Percentiles rank a stretch among this genome's conserved stretches.
Conservation (phyloP, 2,329 filamentous ascomycete species). For the Stagonosporopsis rhizophila region DNA sequence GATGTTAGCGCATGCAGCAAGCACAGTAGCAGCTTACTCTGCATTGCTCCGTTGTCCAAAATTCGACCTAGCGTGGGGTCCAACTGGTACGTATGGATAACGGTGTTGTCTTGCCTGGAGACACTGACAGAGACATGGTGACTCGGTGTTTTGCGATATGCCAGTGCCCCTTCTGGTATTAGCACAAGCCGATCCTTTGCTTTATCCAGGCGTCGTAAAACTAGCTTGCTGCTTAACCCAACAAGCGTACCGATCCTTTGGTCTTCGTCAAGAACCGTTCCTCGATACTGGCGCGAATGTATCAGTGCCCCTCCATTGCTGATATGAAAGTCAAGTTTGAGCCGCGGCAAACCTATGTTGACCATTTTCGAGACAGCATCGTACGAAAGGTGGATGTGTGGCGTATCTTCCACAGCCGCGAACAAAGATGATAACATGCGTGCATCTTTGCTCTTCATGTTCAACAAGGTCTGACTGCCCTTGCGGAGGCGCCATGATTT, state of each 20-base stretch:
- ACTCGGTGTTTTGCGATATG: neutral
- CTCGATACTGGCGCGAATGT: slow-evolving; percentile 35
- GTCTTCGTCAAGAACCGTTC: slow-evolving; percentile 34
- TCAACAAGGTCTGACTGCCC: slow-evolving; percentile 7
- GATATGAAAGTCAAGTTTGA: slow-evolving; percentile 24
- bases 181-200: slow-evolving; percentile 45
- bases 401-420: slow-evolving; percentile 22
- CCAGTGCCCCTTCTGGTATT: slow-evolving; percentile 37
- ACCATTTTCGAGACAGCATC: neutral
- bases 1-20: slow-evolving; percentile 65
- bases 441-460: slow-evolving; percentile 19
- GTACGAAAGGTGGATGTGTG: slow-evolving; percentile 15
- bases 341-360: slow-evolving; percentile 26
- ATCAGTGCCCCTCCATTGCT: slow-evolving; percentile 8
- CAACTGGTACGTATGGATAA: slow-evolving; percentile 57
- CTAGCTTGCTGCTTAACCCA: slow-evolving; percentile 36
- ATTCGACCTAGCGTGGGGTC: slow-evolving; percentile 60
- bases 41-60: slow-evolving; percentile 57
- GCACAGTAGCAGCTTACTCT: slow-evolving; percentile 59
- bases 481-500: slow-evolving; percentile 27
- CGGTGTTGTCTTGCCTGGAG: slow-evolving; percentile 19
- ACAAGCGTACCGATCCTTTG: slow-evolving; percentile 34
- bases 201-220: slow-evolving; percentile 21
- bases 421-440: slow-evolving; percentile 23
- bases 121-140: slow-evolving; percentile 25